phyloP scores from a whole-genome alignment of 192 early-diverging fungal genomes.

The Backusella morwellensis region DNA sequence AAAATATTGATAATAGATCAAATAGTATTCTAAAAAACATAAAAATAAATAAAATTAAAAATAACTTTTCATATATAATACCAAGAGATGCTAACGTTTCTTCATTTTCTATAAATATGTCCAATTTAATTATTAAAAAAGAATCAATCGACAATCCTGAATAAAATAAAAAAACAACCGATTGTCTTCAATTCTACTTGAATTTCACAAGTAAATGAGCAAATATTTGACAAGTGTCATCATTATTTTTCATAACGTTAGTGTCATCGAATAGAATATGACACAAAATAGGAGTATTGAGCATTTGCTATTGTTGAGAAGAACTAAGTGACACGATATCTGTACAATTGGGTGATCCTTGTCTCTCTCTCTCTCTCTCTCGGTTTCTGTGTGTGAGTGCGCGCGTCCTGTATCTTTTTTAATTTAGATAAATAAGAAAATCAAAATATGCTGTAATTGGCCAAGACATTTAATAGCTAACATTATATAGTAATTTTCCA shows the following conservation, averaged over 20 bases:
- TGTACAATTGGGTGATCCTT: not conserved
- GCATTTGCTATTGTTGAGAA: not conserved
- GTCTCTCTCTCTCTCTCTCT: not conserved
- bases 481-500: not conserved
- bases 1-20: not conserved
- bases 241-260: not conserved
- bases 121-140: not conserved
- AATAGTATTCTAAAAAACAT: not conserved
- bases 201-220: not conserved
- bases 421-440: not conserved
- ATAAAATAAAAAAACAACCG: not conserved
- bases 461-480: not conserved
- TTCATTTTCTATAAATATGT: constrained; percentile 4
- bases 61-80: not conserved
- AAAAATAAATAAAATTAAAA: not conserved
- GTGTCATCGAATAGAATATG: not conserved
- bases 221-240: not conserved
- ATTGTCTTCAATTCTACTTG: not conserved
- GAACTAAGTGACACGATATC: not conserved
- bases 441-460: not conserved
- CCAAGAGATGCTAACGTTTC: not conserved
- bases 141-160: not conserved
- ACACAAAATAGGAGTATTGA: not conserved
- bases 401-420: not conserved
- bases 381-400: too few relatives aligned